These are phyloP conservation scores for Fusarium cyanostomum DNA, from an alignment of 2,329 filamentous ascomycete species.

Conservation along the genomic window DNA sequence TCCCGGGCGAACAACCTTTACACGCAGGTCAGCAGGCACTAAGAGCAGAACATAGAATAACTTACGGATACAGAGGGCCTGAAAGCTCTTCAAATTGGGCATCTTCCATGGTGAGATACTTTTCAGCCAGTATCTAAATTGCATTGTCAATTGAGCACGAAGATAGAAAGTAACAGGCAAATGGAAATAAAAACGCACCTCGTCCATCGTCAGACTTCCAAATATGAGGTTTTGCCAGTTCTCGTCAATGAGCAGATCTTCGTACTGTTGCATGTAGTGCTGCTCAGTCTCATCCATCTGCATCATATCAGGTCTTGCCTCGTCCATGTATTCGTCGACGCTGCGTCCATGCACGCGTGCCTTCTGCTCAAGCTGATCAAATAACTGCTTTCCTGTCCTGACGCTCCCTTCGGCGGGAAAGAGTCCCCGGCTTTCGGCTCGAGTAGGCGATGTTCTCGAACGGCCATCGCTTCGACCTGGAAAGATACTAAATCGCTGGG, in stretches of 20 bases:
- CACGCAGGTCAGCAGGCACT: neutral
- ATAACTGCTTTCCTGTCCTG: conserved; percentile 35
- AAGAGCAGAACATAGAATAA: neutral
- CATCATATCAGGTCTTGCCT: conserved; percentile 12
- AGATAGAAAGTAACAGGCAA: no score
- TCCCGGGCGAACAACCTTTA: conserved; percentile 24
- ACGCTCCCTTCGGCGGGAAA: conserved; percentile 9
- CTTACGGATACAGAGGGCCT: conserved; percentile 39
- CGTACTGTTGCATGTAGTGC: conserved; percentile 34
- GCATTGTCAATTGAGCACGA: neutral
- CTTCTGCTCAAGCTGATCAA: conserved; percentile 27
- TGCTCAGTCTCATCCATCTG: conserved; percentile 22
- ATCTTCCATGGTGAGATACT: conserved; percentile 37
- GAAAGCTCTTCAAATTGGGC: conserved; percentile 17
- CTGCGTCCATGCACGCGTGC: conserved; percentile 15
- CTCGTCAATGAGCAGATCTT: conserved; percentile 43
- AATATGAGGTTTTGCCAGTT: conserved; percentile 46
- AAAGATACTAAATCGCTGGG: conserved; percentile 44
- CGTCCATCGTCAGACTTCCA: conserved; percentile 45
- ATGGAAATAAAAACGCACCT: conserved; percentile 28
- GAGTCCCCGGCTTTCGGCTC: conserved; percentile 29
- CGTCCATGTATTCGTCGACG: conserved; percentile 36
- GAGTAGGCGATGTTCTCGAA: conserved; percentile 45
- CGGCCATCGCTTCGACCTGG: conserved; percentile 43
- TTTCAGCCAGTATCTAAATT: conserved; percentile 36